Conservation (phyloP, 2,329 filamentous ascomycete species). For the Zopfia rhizophila region DNA sequence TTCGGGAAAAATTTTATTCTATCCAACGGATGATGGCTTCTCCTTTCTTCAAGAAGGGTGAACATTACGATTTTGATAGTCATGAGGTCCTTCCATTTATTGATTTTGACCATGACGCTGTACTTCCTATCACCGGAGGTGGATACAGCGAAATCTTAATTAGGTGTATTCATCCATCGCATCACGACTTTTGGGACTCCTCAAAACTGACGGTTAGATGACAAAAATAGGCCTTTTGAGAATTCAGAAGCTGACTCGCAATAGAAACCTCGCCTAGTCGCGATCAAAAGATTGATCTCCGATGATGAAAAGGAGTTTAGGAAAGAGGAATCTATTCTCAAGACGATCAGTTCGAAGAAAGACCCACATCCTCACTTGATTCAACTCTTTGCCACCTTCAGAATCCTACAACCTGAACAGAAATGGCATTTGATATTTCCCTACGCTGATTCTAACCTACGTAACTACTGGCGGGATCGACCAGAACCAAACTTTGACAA, state of each 20-base stretch:
- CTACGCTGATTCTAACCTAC: conserved; percentile 34
- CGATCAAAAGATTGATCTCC: conserved; percentile 11
- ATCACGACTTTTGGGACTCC: conserved; percentile 16
- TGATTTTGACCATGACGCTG: background rate
- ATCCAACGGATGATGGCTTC: conserved; percentile 4
- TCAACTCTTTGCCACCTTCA: conserved; percentile 40
- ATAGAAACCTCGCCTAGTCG: conserved; percentile 1
- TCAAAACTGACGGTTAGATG: background rate
- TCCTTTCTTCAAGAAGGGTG: conserved; percentile 2
- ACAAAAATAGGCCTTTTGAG: background rate
- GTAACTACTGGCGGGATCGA: conserved; percentile 35
- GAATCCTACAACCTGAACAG: conserved; percentile 9
- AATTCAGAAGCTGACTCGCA: background rate
- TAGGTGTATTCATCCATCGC: conserved; percentile 1
- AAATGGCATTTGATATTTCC: conserved; percentile 44
- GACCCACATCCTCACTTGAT: conserved; percentile 33
- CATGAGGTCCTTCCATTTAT: conserved; percentile 4
- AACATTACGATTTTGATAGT: background rate
- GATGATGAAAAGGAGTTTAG: conserved; percentile 6
- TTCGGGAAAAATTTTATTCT: conserved; percentile 1
- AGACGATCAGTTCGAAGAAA: background rate
- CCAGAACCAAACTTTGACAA: conserved; percentile 18
- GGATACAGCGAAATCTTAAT: conserved; percentile 16
- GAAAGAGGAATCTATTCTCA: conserved; percentile 4
- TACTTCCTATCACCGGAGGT: conserved; percentile 3